phyloP scores from a whole-genome alignment of 176 grass and related monocot species.

The Aechmea fasciata region DNA sequence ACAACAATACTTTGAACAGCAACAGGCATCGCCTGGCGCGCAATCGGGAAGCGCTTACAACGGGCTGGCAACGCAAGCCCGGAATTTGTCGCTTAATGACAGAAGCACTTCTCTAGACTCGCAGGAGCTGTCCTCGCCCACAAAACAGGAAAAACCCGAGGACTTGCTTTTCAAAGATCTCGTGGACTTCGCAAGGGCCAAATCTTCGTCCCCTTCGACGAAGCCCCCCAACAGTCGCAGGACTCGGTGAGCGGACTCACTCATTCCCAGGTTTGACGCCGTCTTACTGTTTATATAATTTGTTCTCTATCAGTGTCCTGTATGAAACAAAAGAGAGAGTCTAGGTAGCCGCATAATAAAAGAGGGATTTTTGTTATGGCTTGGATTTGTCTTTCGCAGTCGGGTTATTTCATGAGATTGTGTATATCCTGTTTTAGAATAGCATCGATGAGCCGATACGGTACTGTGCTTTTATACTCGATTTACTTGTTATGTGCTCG shows the following conservation, averaged over 20 bases:
- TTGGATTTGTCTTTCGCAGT: neutral
- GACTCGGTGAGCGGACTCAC: neutral
- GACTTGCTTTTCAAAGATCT: constrained; percentile 2
- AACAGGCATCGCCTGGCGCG: neutral
- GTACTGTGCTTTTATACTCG: no score
- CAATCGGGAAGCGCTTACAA: neutral
- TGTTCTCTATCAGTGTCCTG: neutral
- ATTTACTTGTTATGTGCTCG: neutral
- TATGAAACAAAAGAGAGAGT: neutral
- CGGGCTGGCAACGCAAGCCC: neutral
- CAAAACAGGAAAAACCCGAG: neutral
- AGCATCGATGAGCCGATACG: neutral
- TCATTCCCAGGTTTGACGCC: neutral
- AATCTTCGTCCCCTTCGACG: neutral
- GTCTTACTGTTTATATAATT: neutral
- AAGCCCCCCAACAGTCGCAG: neutral
- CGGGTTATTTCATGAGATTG: neutral
- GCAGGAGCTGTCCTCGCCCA: neutral
- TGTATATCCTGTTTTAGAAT: neutral
- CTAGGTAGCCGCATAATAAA: neutral
- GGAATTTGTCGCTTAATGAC: neutral
- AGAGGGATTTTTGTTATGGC: neutral
- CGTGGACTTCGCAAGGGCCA: neutral
- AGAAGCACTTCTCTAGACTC: neutral
- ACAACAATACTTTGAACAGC: neutral